phyloP scores from a whole-genome alignment of 2,329 filamentous ascomycete genomes.

The Aspergillus chevalieri region DNA sequence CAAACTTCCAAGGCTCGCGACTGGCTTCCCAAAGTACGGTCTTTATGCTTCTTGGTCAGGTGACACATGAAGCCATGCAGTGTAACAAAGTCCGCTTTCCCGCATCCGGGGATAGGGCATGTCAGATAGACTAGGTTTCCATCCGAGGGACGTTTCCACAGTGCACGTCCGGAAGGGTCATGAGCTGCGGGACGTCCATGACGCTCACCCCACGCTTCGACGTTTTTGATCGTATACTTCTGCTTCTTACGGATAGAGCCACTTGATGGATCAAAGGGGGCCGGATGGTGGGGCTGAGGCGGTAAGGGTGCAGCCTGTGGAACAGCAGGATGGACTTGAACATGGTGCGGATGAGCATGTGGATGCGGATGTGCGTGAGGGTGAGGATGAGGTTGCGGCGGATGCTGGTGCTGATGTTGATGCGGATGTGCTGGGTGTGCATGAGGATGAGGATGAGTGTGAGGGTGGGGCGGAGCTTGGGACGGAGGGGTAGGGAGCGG shows the following conservation, averaged over 20 bases:
- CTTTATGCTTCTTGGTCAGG: constrained; percentile 38
- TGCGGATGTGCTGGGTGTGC: constrained; percentile 5
- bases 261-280: constrained; percentile 21
- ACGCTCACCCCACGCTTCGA: constrained; percentile 37
- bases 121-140: constrained; percentile 34
- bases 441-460: constrained; percentile 14
- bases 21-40: constrained; percentile 35
- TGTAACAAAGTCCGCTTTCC: constrained; percentile 37
- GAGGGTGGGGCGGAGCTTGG: constrained; percentile 16
- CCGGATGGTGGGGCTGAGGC: constrained; percentile 12
- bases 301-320: constrained; percentile 5
- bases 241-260: constrained; percentile 33
- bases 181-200: constrained; percentile 37
- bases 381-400: constrained; percentile 3
- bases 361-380: constrained; percentile 3
- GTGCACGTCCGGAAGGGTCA: constrained; percentile 31
- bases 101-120: constrained; percentile 33
- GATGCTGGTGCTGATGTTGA: constrained; percentile 5
- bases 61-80: constrained; percentile 40
- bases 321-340: constrained; percentile 7
- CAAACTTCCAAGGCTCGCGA: constrained; percentile 36
- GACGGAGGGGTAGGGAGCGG: constrained; percentile 13
- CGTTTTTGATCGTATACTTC: constrained; percentile 39
- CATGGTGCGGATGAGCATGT: constrained; percentile 17
- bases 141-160: constrained; percentile 38